phyloP scores from a whole-genome alignment of 2,329 filamentous ascomycete species.

The Aspergillus sp. region DNA sequence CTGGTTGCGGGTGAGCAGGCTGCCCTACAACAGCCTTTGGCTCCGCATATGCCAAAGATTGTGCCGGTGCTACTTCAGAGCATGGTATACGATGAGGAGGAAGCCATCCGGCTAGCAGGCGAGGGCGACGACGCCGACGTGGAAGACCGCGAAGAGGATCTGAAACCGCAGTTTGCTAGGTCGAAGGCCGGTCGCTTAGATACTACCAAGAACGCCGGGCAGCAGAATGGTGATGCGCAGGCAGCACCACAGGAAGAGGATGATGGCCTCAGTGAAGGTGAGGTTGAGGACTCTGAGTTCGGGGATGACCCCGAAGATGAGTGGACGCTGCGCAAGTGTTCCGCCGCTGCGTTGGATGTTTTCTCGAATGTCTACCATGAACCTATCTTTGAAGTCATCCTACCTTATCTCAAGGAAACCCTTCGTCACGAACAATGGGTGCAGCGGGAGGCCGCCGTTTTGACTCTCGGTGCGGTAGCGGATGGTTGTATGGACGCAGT shows the following conservation, averaged over 20 bases:
- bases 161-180: constrained; percentile 89
- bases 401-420: constrained; percentile 90
- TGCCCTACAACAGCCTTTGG: constrained; percentile 71
- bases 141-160: constrained; percentile 85
- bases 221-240: constrained; percentile 42
- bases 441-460: constrained; percentile 86
- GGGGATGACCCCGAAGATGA: constrained; percentile 77
- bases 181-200: constrained; percentile 60
- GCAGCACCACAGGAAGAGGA: constrained; percentile 61
- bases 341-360: constrained; percentile 89
- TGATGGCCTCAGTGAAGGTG: constrained; percentile 82
- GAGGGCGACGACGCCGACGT: constrained; percentile 87
- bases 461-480: constrained; percentile 90
- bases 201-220: constrained; percentile 47
- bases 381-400: constrained; percentile 83
- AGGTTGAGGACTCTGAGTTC: constrained; percentile 74
- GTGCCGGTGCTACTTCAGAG: constrained; percentile 87
- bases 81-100: constrained; percentile 96
- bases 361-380: constrained; percentile 88
- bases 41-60: constrained; percentile 77
- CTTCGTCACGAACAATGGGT: constrained; percentile 88
- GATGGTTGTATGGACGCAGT: constrained; percentile 92
- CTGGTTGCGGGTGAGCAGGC: constrained; percentile 87
- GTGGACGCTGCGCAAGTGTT: constrained; percentile 97
- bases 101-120: constrained; percentile 79